A percentile compares a stretch with the other conserved stretches of the same genome.
phyloP scores from a whole-genome alignment of 2,329 filamentous ascomycete species.

The Didymellaceae sp. region DNA sequence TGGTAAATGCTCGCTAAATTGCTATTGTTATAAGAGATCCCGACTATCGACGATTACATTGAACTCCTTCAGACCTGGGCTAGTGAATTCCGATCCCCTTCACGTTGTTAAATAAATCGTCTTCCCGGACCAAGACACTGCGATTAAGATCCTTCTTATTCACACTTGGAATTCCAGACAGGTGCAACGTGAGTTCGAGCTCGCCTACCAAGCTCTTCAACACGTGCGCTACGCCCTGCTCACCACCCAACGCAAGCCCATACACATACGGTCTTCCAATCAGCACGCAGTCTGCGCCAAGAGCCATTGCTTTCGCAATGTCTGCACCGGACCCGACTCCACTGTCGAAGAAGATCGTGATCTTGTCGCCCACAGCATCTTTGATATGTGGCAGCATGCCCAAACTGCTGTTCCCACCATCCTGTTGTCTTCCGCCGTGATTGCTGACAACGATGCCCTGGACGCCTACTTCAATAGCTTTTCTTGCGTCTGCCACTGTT shows the following conservation, averaged over 20 bases:
- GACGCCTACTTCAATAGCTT: conserved; percentile 53
- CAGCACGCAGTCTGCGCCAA: conserved; percentile 64
- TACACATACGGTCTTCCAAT: conserved; percentile 66
- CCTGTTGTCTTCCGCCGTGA: conserved; percentile 61
- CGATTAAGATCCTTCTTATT: conserved; percentile 28
- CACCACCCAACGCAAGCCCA: conserved; percentile 62
- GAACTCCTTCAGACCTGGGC: background rate
- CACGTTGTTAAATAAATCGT: conserved; percentile 28
- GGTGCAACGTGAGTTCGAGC: conserved; percentile 35
- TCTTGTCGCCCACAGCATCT: conserved; percentile 48
- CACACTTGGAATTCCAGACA: conserved; percentile 32
- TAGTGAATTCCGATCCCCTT: conserved; percentile 25
- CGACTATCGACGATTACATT: background rate
- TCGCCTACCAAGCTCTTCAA: conserved; percentile 28
- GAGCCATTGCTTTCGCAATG: conserved; percentile 58
- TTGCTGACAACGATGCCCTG: conserved; percentile 61
- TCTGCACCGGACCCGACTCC: conserved; percentile 59
- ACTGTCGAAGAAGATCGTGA: conserved; percentile 58
- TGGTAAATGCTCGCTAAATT: no score
- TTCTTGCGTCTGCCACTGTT: conserved; percentile 56
- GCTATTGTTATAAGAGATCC: no score
- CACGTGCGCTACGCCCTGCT: conserved; percentile 58
- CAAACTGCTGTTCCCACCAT: conserved; percentile 58
- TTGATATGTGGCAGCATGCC: conserved; percentile 66
- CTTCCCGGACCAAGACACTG: conserved; percentile 28